Evolutionary conservation across 2,329 filamentous ascomycete species (phyloP).

Genomic region (Colletotrichum sidae): DNA sequence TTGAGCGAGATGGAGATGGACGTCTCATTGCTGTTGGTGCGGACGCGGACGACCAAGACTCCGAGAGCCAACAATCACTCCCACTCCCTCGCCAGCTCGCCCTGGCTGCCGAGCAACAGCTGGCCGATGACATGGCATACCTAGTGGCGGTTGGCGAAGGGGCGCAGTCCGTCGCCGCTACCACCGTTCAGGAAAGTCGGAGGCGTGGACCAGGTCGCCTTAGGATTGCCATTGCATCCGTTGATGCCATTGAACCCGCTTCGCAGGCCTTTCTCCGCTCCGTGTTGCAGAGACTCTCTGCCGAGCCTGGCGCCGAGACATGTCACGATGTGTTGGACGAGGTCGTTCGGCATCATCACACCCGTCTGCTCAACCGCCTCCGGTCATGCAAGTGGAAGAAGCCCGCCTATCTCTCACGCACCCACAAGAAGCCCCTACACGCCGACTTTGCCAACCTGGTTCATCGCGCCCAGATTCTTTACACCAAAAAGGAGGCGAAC

Average conservation of each 20-base stretch:
- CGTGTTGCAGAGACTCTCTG: constrained; percentile 18
- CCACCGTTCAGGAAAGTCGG: constrained; percentile 33
- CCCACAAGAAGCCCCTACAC: constrained; percentile 37
- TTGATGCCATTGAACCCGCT: constrained; percentile 32
- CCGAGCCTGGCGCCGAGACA: constrained; percentile 16
- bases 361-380: constrained; percentile 38
- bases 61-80: background rate
- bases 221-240: constrained; percentile 31
- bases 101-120: constrained; percentile 29
- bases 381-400: constrained; percentile 37
- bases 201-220: background rate
- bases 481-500: constrained; percentile 28
- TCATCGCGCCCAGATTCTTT: constrained; percentile 33
- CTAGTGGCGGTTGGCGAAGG: constrained; percentile 36
- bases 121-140: constrained; percentile 36
- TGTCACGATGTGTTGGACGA: constrained; percentile 12
- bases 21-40: background rate
- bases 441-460: constrained; percentile 35
- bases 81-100: constrained; percentile 13
- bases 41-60: constrained; percentile 1
- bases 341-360: constrained; percentile 33
- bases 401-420: constrained; percentile 34
- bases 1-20: background rate
- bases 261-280: constrained; percentile 34
- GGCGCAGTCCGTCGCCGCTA: constrained; percentile 37